Evolutionary conservation across 257 asterid genomes (phyloP).

Genomic region (Solanum pinnatisectum): DNA sequence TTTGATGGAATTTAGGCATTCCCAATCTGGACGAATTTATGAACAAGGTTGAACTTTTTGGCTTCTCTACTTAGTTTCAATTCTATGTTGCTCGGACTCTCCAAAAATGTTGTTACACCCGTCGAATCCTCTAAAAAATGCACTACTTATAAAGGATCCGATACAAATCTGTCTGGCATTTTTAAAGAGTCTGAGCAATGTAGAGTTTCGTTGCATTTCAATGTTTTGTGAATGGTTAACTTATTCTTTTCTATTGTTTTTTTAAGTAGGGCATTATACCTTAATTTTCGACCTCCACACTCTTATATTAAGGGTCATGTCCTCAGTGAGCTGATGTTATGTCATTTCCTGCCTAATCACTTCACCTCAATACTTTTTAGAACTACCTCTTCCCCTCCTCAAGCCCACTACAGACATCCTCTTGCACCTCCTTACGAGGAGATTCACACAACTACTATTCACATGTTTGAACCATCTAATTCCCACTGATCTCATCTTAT

Average conservation of each 20-base stretch:
- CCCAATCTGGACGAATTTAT: slow-evolving; percentile 65
- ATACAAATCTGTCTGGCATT: too few species aligned
- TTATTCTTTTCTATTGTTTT: not conserved
- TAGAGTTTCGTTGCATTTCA: not conserved
- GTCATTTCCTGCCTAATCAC: not conserved
- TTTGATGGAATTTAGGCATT: slow-evolving; percentile 34
- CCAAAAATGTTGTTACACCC: too few species aligned
- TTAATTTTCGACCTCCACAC: not conserved
- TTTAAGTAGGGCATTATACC: slow-evolving; percentile 52
- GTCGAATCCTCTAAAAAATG: too few species aligned
- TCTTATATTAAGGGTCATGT: not conserved
- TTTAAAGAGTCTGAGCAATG: too few species aligned
- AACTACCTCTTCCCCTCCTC: not conserved
- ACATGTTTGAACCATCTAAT: too few species aligned
- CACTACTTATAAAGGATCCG: too few species aligned
- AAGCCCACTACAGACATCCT: not conserved
- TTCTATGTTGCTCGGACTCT: not conserved
- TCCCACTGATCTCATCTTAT: too few species aligned
- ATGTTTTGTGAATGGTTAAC: not conserved
- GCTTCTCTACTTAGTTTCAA: not conserved
- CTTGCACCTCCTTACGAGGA: too few species aligned
- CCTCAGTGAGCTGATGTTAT: not conserved
- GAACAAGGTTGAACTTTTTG: slow-evolving; percentile 37
- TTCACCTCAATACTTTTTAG: not conserved
- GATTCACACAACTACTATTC: too few species aligned